Evolutionary conservation across 257 asterid genomes (phyloP).

Genomic region (Forsythia viridissima): DNA sequence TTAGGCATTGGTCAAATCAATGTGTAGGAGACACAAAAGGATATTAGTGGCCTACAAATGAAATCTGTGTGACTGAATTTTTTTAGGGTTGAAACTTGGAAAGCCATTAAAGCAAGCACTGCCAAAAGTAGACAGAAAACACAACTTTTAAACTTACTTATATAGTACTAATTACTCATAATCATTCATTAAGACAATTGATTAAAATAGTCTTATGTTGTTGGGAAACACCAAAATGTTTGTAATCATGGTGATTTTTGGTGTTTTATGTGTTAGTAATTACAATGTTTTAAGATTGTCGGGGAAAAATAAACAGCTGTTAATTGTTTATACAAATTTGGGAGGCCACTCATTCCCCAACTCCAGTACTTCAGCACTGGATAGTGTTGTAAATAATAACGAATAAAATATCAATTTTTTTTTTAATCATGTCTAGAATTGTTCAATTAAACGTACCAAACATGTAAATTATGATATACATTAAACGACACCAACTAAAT

Average conservation of each 20-base stretch:
- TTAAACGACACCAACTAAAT: too few species aligned
- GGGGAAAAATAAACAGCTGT: slow-evolving; percentile 29
- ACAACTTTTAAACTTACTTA: neutral
- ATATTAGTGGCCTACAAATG: slow-evolving; percentile 36
- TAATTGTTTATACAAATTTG: neutral
- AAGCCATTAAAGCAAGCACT: slow-evolving; percentile 39
- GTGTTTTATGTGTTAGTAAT: neutral
- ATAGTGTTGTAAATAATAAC: too few species aligned
- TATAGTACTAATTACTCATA: neutral
- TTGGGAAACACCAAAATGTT: slow-evolving; percentile 23
- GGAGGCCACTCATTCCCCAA: neutral
- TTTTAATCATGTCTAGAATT: too few species aligned
- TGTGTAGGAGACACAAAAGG: slow-evolving; percentile 34
- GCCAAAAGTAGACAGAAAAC: slow-evolving; percentile 29
- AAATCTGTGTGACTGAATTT: neutral
- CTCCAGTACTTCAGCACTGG: neutral
- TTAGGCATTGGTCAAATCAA: slow-evolving; percentile 35
- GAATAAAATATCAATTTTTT: too few species aligned
- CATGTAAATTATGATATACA: too few species aligned
- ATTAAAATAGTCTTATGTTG: slow-evolving; percentile 13
- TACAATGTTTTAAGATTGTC: slow-evolving; percentile 33
- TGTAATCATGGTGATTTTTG: slow-evolving; percentile 26
- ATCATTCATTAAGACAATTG: slow-evolving; percentile 18
- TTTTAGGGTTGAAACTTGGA: slow-evolving; percentile 22
- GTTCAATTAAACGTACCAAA: too few species aligned